Percentiles rank a stretch among this genome's conserved stretches.
Conservation (phyloP, 2,329 filamentous ascomycete genomes). For the Hyphodiscus sp. region DNA sequence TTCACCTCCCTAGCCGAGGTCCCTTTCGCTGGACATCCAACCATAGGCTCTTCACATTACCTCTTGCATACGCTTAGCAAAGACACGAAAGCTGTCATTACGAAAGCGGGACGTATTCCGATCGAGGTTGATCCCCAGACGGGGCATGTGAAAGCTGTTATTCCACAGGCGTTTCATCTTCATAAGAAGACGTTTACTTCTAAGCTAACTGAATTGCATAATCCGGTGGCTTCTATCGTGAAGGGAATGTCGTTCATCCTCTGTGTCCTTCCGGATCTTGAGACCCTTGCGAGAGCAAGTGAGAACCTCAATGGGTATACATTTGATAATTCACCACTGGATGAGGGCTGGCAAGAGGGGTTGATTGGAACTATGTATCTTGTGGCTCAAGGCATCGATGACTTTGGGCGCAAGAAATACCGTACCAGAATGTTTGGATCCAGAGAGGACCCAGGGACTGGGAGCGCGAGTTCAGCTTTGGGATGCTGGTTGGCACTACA, state of each 20-base stretch:
- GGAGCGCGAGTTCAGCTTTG: constrained; percentile 54
- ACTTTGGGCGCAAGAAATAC: constrained; percentile 31
- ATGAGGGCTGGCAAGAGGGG: constrained; percentile 19
- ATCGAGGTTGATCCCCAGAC: constrained; percentile 33
- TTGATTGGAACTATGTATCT: constrained; percentile 20
- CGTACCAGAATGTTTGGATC: constrained; percentile 50
- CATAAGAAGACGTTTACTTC: constrained; percentile 35
- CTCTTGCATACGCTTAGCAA: constrained; percentile 27
- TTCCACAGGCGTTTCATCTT: constrained; percentile 61
- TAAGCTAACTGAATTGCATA: constrained; percentile 37
- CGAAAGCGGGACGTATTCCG: constrained; percentile 51
- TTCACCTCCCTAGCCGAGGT: constrained; percentile 49
- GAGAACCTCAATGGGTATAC: constrained; percentile 27
- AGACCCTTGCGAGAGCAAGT: constrained; percentile 33
- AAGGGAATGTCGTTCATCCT: constrained; percentile 70
- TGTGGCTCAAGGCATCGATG: constrained; percentile 26
- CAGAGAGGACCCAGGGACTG: constrained; percentile 56
- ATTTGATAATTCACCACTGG: constrained; percentile 18
- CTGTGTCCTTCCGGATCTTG: constrained; percentile 52
- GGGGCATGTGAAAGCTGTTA: constrained; percentile 50
- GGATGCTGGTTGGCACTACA: constrained; percentile 45
- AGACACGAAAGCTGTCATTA: constrained; percentile 33
- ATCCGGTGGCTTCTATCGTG: constrained; percentile 53
- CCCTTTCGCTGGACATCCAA: constrained; percentile 57
- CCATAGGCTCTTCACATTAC: constrained; percentile 49